Conservation (phyloP, 352 stramenopile genomes). For the Pythium periplocum region DNA sequence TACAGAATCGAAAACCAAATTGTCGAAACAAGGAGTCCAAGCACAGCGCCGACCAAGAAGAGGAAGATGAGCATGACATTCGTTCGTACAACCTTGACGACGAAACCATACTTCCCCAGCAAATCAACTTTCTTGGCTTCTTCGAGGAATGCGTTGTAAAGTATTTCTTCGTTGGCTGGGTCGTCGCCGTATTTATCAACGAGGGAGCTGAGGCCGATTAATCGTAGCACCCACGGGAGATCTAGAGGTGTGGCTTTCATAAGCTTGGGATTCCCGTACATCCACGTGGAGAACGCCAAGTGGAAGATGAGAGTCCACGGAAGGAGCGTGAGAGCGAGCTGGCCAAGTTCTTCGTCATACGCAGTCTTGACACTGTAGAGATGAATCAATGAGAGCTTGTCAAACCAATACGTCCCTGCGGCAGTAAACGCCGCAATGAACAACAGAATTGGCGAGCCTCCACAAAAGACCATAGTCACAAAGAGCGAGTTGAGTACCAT, state of each 20-base stretch:
- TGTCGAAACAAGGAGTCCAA: conserved; percentile 31
- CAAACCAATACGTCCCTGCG: conserved; percentile 33
- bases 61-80: conserved; percentile 48
- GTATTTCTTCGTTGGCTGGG: conserved; percentile 10
- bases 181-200: conserved; percentile 20
- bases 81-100: conserved; percentile 41
- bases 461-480: conserved; percentile 52
- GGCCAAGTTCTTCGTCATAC: conserved; percentile 38
- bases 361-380: conserved; percentile 44
- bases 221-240: conserved; percentile 23
- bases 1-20: conserved; percentile 24
- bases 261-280: conserved; percentile 39
- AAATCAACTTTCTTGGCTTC: conserved; percentile 25
- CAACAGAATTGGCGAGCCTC: conserved; percentile 40
- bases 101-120: conserved; percentile 24
- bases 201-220: conserved; percentile 19
- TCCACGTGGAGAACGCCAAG: conserved; percentile 45
- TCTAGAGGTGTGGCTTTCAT: conserved; percentile 33
- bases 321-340: conserved; percentile 28
- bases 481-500: conserved; percentile 61
- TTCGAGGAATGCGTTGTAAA: conserved; percentile 23
- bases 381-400: conserved; percentile 48
- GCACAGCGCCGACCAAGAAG: conserved; percentile 25
- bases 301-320: conserved; percentile 45
- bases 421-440: conserved; percentile 32